Percentiles rank a stretch among this genome's conserved stretches.
These are phyloP conservation scores for Pythium monospermum DNA, from an alignment of 352 stramenopile species.

Conservation along the genomic window DNA sequence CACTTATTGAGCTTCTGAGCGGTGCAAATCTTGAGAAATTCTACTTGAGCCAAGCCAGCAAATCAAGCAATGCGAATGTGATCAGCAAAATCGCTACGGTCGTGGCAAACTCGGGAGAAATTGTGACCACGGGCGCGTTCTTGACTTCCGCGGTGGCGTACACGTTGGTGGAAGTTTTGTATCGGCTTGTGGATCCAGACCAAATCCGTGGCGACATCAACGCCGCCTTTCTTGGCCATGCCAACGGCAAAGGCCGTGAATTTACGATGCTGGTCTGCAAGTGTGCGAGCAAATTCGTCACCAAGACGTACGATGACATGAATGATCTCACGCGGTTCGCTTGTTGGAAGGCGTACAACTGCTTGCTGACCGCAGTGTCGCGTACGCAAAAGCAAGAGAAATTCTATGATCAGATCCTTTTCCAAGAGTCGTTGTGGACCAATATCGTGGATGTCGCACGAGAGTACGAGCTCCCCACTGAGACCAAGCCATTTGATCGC, in stretches of 20 bases:
- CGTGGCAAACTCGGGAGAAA: conserved; percentile 48
- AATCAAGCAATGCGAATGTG: conserved; percentile 26
- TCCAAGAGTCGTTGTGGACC: conserved; percentile 60
- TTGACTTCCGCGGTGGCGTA: conserved; percentile 57
- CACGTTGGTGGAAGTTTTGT: conserved; percentile 61
- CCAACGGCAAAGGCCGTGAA: conserved; percentile 69
- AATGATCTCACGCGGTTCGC: conserved; percentile 38
- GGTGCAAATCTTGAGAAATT: conserved; percentile 31
- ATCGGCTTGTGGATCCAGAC: conserved; percentile 55
- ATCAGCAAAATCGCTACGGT: conserved; percentile 50
- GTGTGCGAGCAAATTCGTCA: conserved; percentile 69
- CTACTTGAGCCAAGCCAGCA: conserved; percentile 33
- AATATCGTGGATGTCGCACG: conserved; percentile 55
- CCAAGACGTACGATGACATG: conserved; percentile 33
- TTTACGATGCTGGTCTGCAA: conserved; percentile 87
- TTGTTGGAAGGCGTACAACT: conserved; percentile 68
- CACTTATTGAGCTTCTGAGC: conserved; percentile 15
- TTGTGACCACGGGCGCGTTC: conserved; percentile 25
- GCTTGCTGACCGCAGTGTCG: conserved; percentile 67
- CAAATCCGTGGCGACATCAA: conserved; percentile 65
- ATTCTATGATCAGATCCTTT: conserved; percentile 83
- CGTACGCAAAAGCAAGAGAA: conserved; percentile 85
- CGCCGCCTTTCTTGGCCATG: conserved; percentile 57
- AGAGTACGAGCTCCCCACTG: conserved; percentile 37
- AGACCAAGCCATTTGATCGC: conserved; percentile 47